phyloP scores from a whole-genome alignment of 139 green algal genomes.

The Picocystis salinarum region DNA sequence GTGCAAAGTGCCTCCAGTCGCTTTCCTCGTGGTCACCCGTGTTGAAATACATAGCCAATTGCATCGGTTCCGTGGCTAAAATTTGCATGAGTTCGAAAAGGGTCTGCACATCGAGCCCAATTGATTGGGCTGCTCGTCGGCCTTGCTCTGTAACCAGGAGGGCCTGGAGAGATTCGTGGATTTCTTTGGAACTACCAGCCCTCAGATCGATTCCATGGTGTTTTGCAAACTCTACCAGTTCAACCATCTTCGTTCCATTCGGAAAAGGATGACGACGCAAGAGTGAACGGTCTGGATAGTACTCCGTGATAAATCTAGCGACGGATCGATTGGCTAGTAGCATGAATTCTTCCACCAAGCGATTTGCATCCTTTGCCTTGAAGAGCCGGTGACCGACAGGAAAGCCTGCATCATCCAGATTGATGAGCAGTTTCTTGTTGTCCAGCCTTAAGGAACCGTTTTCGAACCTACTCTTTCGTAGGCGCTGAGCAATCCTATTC shows the following conservation, averaged over 20 bases:
- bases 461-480: constrained; percentile 14
- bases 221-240: constrained; percentile 7
- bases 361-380: constrained; percentile 48
- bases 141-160: background rate
- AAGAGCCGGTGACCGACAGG: constrained; percentile 16
- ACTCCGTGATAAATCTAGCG: constrained; percentile 39
- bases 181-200: constrained; percentile 2
- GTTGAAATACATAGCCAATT: constrained; percentile 76
- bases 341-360: constrained; percentile 96
- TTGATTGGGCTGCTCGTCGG: no score
- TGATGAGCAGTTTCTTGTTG: constrained; percentile 56
- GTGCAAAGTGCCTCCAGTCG: constrained; percentile 69
- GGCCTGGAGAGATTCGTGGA: constrained; percentile 6
- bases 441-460: constrained; percentile 46
- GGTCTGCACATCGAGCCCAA: constrained; percentile 31
- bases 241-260: constrained; percentile 17
- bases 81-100: constrained; percentile 12
- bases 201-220: constrained; percentile 12
- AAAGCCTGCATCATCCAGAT: constrained; percentile 41
- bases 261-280: constrained; percentile 20
- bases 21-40: constrained; percentile 32
- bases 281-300: constrained; percentile 34
- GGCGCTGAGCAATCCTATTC: constrained; percentile 28
- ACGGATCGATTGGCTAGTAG: constrained; percentile 82
- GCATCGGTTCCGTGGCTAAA: constrained; percentile 76